Conservation (phyloP, 2,329 filamentous ascomycete species). For the Diaporthe helianthi region DNA sequence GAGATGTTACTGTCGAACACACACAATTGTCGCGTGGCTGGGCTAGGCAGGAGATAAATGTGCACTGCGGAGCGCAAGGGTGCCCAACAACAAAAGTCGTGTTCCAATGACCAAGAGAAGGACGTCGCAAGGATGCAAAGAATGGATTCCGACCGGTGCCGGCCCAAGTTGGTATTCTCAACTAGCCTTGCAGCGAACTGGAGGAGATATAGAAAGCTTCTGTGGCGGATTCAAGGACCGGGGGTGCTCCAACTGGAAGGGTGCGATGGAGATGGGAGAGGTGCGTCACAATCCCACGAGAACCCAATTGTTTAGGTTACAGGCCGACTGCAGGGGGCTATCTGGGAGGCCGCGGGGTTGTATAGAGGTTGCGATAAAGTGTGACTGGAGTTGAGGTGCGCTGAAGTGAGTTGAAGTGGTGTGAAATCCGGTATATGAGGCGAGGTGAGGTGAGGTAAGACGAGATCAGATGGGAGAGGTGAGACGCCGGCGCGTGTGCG, state of each 20-base stretch:
- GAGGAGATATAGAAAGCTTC: slow-evolving; percentile 15
- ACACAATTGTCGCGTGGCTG: background rate
- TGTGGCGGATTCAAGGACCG: slow-evolving; percentile 13
- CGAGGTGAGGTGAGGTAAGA: slow-evolving; percentile 12
- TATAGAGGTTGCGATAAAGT: background rate
- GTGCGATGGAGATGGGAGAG: background rate
- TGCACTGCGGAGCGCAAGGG: background rate
- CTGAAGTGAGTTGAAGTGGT: background rate
- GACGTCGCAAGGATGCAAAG: background rate
- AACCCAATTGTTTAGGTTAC: background rate
- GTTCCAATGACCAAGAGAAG: background rate
- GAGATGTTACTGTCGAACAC: background rate
- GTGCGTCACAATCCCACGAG: slow-evolving; percentile 9
- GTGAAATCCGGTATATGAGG: background rate
- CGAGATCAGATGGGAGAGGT: slow-evolving; percentile 14
- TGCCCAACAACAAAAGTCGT: background rate
- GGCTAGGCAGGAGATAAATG: background rate
- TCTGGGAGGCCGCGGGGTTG: background rate
- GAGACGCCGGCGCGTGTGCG: slow-evolving; percentile 17
- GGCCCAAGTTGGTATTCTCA: background rate
- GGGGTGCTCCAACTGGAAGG: slow-evolving; percentile 1
- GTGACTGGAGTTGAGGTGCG: background rate
- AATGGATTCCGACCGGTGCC: background rate
- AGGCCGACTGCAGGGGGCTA: background rate
- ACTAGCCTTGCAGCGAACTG: background rate